Conservation (phyloP, 345 rosid species). For the Eucalyptus sp. region DNA sequence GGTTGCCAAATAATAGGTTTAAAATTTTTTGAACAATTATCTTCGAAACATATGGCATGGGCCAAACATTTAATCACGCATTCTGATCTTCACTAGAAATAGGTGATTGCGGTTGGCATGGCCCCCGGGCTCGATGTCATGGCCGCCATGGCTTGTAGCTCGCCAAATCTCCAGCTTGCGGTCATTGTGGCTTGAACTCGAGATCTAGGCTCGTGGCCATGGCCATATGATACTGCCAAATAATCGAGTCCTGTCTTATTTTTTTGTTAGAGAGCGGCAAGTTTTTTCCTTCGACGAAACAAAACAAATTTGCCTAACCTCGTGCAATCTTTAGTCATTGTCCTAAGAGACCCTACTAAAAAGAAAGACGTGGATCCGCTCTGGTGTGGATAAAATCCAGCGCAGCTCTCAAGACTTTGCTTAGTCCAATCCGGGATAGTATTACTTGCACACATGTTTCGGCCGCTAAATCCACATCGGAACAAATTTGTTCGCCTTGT, state of each 20-base stretch:
- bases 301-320: not conserved
- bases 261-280: no score
- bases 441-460: not conserved
- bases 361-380: not conserved
- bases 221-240: no score
- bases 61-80: no score
- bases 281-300: not conserved
- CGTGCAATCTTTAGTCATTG: not conserved
- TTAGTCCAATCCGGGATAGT: not conserved
- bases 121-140: accelerated
- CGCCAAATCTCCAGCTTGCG: no score
- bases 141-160: no score
- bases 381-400: not conserved
- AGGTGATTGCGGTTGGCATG: no score
- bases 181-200: no score
- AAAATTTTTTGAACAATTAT: no score
- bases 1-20: accelerated
- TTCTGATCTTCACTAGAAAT: no score
- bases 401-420: not conserved
- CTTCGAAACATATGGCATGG: accelerated
- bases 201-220: no score
- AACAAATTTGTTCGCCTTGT: no score
- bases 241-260: no score
- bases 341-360: not conserved
- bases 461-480: not conserved